Conservation (phyloP, 169 alveolate species). For the Plasmodium vinckei region DNA sequence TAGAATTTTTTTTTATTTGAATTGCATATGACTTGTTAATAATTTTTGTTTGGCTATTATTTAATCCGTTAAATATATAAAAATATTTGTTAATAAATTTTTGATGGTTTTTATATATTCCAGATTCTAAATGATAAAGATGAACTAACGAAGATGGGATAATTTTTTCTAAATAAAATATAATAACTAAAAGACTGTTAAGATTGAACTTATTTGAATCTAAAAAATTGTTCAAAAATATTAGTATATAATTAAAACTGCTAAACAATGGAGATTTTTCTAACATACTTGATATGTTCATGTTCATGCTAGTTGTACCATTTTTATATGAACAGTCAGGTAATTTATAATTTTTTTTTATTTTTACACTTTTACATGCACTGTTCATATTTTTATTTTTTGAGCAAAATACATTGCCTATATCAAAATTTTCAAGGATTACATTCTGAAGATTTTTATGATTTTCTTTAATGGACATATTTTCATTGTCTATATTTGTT, state of each 20-base stretch:
- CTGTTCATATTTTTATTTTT: background rate
- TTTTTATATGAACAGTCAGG: background rate
- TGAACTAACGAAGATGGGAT: background rate
- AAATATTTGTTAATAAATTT: conserved; percentile 21
- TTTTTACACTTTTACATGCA: background rate
- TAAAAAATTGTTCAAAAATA: conserved; percentile 9
- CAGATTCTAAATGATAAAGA: conserved; percentile 23
- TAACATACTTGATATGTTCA: background rate
- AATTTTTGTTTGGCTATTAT: background rate
- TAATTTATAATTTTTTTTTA: background rate
- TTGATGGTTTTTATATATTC: background rate
- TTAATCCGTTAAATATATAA: conserved; percentile 12
- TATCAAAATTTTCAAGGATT: no score
- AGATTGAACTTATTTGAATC: conserved; percentile 1
- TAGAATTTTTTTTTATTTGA: background rate
- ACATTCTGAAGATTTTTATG: no score
- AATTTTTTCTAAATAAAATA: conserved; percentile 9
- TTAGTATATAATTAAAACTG: conserved; percentile 9
- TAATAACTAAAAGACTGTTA: conserved; percentile 4
- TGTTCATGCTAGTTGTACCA: background rate
- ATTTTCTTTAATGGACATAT: background rate
- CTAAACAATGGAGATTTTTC: background rate
- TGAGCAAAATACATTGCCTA: no score
- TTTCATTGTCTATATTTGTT: background rate
- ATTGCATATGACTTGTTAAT: conserved; percentile 7